phyloP scores from a whole-genome alignment of 495 filamentous ascomycete genomes.

The Letharia columbiana region DNA sequence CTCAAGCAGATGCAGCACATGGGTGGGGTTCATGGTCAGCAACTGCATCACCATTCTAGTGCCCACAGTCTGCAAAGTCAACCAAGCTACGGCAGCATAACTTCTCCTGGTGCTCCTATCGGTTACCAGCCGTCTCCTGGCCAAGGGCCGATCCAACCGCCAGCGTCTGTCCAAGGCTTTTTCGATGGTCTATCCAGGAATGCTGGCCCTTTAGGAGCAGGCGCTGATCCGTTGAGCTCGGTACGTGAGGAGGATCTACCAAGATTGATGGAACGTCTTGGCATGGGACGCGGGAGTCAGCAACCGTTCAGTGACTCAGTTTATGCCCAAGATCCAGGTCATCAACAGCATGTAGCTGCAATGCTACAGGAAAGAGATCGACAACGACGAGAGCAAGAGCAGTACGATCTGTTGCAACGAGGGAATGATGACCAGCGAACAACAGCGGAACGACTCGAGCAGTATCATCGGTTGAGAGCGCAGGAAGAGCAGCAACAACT shows the following conservation, averaged over 20 bases:
- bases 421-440: conserved; percentile 43
- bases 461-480: conserved; percentile 53
- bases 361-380: conserved; percentile 55
- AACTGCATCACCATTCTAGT: conserved; percentile 85
- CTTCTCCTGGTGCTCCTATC: conserved; percentile 73
- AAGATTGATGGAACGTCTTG: conserved; percentile 51
- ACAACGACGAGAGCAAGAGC: conserved; percentile 55
- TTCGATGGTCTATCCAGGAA: conserved; percentile 53
- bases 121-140: conserved; percentile 64
- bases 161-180: conserved; percentile 54
- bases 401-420: conserved; percentile 43
- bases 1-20: conserved; percentile 63
- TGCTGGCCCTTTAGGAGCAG: conserved; percentile 45
- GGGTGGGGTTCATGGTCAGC: conserved; percentile 40
- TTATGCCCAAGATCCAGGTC: conserved; percentile 45
- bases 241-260: conserved; percentile 54
- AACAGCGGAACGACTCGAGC: conserved; percentile 51
- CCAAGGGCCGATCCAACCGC: conserved; percentile 55
- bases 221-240: conserved; percentile 40
- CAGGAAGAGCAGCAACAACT: conserved; percentile 39
- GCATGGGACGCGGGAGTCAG: conserved; percentile 44
- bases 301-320: conserved; percentile 48
- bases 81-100: conserved; percentile 86
- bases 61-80: conserved; percentile 93
- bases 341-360: conserved; percentile 49